These are phyloP conservation scores for Alternaria angustiovoidea DNA, from an alignment of 2,329 filamentous ascomycete species.

Conservation along the genomic window DNA sequence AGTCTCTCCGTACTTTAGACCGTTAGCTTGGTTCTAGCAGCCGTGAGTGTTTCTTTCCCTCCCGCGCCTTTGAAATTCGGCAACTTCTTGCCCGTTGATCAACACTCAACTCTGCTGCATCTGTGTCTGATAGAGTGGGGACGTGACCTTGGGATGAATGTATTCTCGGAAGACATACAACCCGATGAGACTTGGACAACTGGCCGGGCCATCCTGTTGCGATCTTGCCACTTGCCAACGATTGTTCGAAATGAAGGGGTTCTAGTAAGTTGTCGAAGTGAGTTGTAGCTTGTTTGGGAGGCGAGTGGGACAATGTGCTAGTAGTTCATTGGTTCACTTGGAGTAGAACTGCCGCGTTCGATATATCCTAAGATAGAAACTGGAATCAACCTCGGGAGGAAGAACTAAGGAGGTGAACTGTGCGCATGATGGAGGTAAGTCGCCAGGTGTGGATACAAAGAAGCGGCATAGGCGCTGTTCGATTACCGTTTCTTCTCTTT, in stretches of 20 bases:
- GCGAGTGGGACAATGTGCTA: neutral
- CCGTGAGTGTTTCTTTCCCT: neutral
- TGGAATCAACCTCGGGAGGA: neutral
- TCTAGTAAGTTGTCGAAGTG: neutral
- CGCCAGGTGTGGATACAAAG: neutral
- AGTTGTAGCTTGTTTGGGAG: neutral
- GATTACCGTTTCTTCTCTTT: neutral
- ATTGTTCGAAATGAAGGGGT: neutral
- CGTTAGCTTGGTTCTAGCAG: neutral
- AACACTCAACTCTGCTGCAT: neutral
- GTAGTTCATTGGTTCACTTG: neutral
- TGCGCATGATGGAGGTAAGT: neutral
- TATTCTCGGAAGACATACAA: neutral
- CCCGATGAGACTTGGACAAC: neutral
- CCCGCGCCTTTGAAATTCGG: neutral
- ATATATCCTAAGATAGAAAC: neutral
- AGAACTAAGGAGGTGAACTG: constrained; percentile 1
- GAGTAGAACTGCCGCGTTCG: neutral
- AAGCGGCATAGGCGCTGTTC: neutral
- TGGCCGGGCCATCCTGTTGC: neutral
- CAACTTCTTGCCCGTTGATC: neutral
- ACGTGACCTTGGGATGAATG: neutral
- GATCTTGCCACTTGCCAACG: neutral
- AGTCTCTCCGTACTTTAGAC: neutral
- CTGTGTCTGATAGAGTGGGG: neutral